A percentile compares a stretch with the other conserved stretches of the same genome.
Evolutionary conservation across 2,329 filamentous ascomycete species (phyloP).

Genomic region (Chaetomium sp.): DNA sequence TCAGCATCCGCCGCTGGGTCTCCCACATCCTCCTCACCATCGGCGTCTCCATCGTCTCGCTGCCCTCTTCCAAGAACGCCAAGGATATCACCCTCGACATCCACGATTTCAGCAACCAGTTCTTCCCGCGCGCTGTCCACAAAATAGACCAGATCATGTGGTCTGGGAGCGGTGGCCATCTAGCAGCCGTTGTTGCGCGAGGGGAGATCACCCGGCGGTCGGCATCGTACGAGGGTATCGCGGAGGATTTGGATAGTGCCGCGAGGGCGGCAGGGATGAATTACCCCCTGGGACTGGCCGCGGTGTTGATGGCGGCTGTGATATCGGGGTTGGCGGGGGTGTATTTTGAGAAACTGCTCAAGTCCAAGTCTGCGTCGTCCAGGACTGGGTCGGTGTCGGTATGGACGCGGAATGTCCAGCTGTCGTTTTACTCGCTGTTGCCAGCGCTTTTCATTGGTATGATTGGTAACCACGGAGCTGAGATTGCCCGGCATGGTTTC

Average conservation of each 20-base stretch:
- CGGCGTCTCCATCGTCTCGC: constrained; percentile 79
- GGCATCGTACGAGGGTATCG: constrained; percentile 85
- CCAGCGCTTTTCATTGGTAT: constrained; percentile 83
- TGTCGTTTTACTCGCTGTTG: constrained; percentile 90
- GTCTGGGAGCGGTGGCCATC: constrained; percentile 42
- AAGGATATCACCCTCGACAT: constrained; percentile 53
- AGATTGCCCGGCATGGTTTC: constrained; percentile 78
- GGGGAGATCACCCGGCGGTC: constrained; percentile 58
- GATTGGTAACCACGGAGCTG: constrained; percentile 76
- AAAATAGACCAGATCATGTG: constrained; percentile 62
- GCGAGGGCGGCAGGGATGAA: constrained; percentile 52
- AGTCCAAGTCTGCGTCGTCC: constrained; percentile 50
- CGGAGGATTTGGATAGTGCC: constrained; percentile 51
- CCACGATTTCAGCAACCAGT: constrained; percentile 57
- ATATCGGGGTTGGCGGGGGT: constrained; percentile 82
- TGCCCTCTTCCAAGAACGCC: constrained; percentile 53
- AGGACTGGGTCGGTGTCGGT: constrained; percentile 62
- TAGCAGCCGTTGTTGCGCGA: constrained; percentile 36
- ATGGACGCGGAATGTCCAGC: constrained; percentile 91
- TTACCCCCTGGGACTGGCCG: constrained; percentile 68
- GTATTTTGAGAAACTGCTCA: constrained; percentile 86
- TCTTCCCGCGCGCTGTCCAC: constrained; percentile 74
- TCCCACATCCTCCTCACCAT: constrained; percentile 71
- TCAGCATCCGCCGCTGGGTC: constrained; percentile 71
- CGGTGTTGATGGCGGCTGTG: constrained; percentile 70